phyloP scores from a whole-genome alignment of 176 grass and related monocot species.

The Alloteropsis semialata region DNA sequence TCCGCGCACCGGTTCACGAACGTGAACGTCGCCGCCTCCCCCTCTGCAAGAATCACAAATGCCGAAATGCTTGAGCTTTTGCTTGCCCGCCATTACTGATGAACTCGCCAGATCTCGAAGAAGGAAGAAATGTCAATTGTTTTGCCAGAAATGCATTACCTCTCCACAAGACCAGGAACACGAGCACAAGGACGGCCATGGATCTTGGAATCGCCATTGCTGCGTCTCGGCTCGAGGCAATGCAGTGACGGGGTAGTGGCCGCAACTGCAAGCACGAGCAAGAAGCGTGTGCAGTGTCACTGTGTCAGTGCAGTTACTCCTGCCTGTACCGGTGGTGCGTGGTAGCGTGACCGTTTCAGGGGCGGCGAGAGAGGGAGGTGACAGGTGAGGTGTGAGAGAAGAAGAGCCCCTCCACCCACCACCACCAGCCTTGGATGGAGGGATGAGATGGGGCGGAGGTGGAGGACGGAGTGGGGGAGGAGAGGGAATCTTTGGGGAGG shows the following conservation, averaged over 20 bases:
- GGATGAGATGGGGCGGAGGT: neutral
- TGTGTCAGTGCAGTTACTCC: constrained; percentile 15
- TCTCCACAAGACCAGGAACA: constrained; percentile 14
- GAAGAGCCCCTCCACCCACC: neutral
- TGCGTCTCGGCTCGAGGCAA: neutral
- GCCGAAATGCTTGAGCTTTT: neutral
- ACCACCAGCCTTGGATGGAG: neutral
- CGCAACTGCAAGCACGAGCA: neutral
- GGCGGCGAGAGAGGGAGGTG: neutral
- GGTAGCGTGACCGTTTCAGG: neutral
- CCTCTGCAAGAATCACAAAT: constrained; percentile 26
- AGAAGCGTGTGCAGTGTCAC: constrained; percentile 28
- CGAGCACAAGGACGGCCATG: neutral
- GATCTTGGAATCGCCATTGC: constrained; percentile 36
- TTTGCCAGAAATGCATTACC: neutral
- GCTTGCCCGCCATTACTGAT: neutral
- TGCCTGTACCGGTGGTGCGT: neutral
- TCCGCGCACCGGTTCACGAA: constrained; percentile 73
- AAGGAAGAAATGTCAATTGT: neutral
- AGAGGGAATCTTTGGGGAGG: constrained; percentile 25
- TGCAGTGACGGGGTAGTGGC: neutral
- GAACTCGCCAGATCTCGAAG: neutral
- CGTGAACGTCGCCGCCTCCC: constrained; percentile 59
- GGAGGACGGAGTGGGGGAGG: neutral
- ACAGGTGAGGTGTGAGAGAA: too few relatives aligned